These are phyloP conservation scores for Exobasidium cylindrosporum DNA, from an alignment of 1,284 basidiomycete species.

Conservation along the genomic window DNA sequence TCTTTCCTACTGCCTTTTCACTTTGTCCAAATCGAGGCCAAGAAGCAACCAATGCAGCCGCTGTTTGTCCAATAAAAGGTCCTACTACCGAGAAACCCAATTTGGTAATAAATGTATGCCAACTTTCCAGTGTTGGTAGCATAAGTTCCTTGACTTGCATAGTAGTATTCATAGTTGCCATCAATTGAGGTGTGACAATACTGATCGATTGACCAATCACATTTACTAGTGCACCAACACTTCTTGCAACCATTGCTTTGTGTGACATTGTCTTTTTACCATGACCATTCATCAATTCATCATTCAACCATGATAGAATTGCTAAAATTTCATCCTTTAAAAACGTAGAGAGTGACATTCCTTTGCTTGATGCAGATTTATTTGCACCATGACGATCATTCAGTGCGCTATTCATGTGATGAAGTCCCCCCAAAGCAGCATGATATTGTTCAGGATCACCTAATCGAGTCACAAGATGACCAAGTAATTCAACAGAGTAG, in stretches of 20 bases:
- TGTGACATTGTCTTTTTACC: conserved; percentile 39
- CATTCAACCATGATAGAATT: conserved; percentile 50
- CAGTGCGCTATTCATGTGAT: conserved; percentile 36
- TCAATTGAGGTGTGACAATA: conserved; percentile 61
- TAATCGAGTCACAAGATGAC: conserved; percentile 46
- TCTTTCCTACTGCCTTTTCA: conserved; percentile 63
- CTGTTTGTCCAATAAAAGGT: conserved; percentile 80
- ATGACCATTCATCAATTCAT: conserved; percentile 45
- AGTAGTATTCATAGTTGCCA: conserved; percentile 92
- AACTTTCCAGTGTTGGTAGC: conserved; percentile 75
- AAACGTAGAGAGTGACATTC: conserved; percentile 26
- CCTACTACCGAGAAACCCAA: conserved; percentile 72
- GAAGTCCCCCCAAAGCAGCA: conserved; percentile 35
- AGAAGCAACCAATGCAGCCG: conserved; percentile 74
- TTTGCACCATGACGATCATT: conserved; percentile 15
- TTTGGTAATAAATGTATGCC: conserved; percentile 74
- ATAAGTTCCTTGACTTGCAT: conserved; percentile 71
- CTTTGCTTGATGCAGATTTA: conserved; percentile 10
- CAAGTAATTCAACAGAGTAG: conserved; percentile 37
- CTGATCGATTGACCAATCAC: conserved; percentile 63
- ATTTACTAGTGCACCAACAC: conserved; percentile 71
- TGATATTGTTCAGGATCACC: conserved; percentile 31
- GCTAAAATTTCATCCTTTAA: conserved; percentile 46
- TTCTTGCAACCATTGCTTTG: conserved; percentile 58
- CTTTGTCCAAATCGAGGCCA: conserved; percentile 69